Evolutionary conservation across 2,329 filamentous ascomycete genomes (phyloP).

Genomic region (Fusarium domesticum): DNA sequence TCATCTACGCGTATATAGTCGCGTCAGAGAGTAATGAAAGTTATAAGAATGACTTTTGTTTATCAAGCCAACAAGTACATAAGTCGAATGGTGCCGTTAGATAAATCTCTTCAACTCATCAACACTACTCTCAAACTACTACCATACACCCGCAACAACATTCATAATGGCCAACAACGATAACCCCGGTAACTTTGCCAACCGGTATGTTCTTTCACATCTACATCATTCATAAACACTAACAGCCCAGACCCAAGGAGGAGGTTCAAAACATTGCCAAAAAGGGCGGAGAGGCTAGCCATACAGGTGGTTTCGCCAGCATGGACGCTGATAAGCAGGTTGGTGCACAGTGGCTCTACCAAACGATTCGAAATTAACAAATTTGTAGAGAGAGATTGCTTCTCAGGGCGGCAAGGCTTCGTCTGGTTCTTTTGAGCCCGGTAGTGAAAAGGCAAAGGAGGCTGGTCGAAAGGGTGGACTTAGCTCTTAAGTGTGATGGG

Average conservation of each 20-base stretch:
- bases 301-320: slow-evolving; percentile 38
- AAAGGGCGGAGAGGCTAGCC: slow-evolving; percentile 41
- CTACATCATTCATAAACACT: neutral
- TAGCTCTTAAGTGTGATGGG: slow-evolving; percentile 3
- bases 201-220: slow-evolving; percentile 13
- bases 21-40: neutral
- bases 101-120: neutral
- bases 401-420: slow-evolving; percentile 54
- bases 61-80: neutral
- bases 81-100: neutral
- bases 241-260: slow-evolving; percentile 36
- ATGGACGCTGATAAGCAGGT: slow-evolving; percentile 43
- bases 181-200: slow-evolving; percentile 31
- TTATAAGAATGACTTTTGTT: neutral
- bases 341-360: slow-evolving; percentile 31
- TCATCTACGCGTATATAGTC: neutral
- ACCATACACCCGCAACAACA: neutral
- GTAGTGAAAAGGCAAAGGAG: slow-evolving; percentile 50
- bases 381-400: slow-evolving; percentile 51
- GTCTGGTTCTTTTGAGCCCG: slow-evolving; percentile 51
- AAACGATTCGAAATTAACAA: neutral
- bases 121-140: neutral
- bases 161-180: slow-evolving; percentile 22
- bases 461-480: slow-evolving; percentile 54
- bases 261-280: slow-evolving; percentile 43